phyloP scores from a whole-genome alignment of 148 eudicot species.

The Vaccinium corymbosum region DNA sequence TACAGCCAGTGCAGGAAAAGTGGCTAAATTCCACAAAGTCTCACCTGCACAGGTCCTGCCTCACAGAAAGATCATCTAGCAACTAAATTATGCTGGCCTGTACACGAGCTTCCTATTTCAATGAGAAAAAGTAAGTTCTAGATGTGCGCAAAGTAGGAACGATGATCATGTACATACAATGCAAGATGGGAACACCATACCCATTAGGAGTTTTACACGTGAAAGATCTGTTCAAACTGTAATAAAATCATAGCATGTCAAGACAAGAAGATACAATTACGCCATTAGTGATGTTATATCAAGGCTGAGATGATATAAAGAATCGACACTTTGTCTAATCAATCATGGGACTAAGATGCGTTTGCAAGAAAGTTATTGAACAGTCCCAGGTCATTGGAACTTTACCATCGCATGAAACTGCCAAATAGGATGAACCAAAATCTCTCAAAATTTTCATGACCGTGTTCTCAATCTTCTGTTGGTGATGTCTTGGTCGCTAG shows the following conservation, averaged over 20 bases:
- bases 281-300: neutral
- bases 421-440: neutral
- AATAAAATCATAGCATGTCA: neutral
- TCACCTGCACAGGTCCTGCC: neutral
- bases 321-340: neutral
- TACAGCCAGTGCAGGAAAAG: neutral
- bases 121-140: neutral
- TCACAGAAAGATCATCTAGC: neutral
- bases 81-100: neutral
- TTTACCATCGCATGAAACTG: neutral
- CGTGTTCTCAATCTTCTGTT: neutral
- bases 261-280: neutral
- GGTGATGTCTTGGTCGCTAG: constrained; percentile 7
- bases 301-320: neutral
- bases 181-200: neutral
- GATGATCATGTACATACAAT: neutral
- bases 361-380: neutral
- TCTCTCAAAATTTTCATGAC: neutral
- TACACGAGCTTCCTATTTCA: neutral
- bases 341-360: no score
- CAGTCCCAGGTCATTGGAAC: neutral
- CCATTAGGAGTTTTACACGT: neutral
- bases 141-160: neutral
- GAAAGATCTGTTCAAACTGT: neutral
- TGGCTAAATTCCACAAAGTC: neutral